Percentiles rank a stretch among this genome's conserved stretches.
Evolutionary conservation across 345 rosid species (phyloP).

Genomic region (Crucihimalaya himalaica): DNA sequence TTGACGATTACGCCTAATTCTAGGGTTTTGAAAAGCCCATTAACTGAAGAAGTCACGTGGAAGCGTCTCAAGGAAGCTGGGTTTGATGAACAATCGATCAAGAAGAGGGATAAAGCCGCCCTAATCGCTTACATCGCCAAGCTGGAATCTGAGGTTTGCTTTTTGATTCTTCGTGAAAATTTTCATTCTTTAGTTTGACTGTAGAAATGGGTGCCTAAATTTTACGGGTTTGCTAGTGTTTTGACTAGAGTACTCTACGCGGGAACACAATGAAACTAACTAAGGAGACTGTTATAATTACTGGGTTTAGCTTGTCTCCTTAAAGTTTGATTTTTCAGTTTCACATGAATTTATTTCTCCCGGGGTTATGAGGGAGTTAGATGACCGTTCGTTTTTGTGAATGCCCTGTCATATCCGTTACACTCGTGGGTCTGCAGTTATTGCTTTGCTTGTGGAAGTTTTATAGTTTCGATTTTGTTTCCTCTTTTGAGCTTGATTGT

Average conservation of each 20-base stretch:
- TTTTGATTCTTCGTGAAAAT: not conserved
- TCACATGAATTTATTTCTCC: conserved; percentile 16
- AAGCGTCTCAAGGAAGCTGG: conserved; percentile 87
- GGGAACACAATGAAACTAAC: not conserved
- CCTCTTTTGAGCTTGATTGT: conserved; percentile 28
- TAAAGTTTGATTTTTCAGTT: not conserved
- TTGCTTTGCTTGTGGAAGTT: conserved; percentile 22
- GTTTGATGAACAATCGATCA: conserved; percentile 81
- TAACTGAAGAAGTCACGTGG: conserved; percentile 69
- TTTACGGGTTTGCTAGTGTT: not conserved
- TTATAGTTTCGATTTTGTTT: conserved; percentile 33
- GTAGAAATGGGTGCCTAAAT: not conserved
- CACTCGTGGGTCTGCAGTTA: conserved; percentile 18
- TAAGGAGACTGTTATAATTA: not conserved
- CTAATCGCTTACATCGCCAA: conserved; percentile 84
- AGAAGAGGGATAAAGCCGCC: conserved; percentile 83
- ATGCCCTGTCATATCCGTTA: conserved; percentile 11
- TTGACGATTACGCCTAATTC: conserved; percentile 55
- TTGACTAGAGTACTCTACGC: not conserved
- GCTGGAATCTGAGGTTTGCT: conserved; percentile 81
- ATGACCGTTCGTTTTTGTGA: conserved; percentile 7
- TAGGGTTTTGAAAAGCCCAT: conserved; percentile 66
- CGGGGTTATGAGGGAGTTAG: not conserved
- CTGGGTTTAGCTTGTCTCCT: conserved; percentile 13
- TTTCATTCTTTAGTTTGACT: not conserved